phyloP scores from a whole-genome alignment of 371 early-diverging fungal species.

The Syncephalastrum racemosum region DNA sequence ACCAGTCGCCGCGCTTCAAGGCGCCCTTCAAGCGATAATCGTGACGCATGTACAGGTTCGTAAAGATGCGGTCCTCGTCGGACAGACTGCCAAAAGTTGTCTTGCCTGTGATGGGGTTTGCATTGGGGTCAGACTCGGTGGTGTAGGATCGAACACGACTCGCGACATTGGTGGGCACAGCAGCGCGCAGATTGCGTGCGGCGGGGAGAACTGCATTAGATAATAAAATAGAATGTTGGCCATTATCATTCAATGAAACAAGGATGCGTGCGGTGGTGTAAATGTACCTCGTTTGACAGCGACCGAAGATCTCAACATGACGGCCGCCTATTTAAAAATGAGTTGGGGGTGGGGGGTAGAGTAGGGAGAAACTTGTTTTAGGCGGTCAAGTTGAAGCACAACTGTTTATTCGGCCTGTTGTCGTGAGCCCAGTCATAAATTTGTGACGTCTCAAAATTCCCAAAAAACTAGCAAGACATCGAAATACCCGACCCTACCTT shows the following conservation, averaged over 20 bases:
- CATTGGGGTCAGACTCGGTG: conserved; percentile 51
- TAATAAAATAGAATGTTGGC: too few species aligned
- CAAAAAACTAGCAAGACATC: too few species aligned
- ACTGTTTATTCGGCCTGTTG: too few species aligned
- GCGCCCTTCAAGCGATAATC: conserved; percentile 91
- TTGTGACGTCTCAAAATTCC: too few species aligned
- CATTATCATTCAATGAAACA: too few species aligned
- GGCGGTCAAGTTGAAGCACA: too few species aligned
- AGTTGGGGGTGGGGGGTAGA: too few species aligned
- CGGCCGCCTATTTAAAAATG: background rate
- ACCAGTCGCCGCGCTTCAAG: conserved; percentile 95
- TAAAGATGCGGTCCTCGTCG: conserved; percentile 96
- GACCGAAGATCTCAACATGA: conserved; percentile 11
- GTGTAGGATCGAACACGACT: conserved; percentile 34
- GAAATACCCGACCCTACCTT: too few species aligned
- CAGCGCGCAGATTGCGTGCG: conserved; percentile 24
- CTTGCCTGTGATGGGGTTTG: conserved; percentile 50
- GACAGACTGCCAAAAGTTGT: conserved; percentile 73
- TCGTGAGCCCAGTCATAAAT: too few species aligned
- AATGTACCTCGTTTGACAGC: background rate
- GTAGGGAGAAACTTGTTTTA: too few species aligned
- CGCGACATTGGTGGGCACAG: conserved; percentile 20
- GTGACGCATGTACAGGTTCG: conserved; percentile 92
- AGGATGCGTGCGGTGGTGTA: background rate
- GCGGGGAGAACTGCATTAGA: background rate